A percentile compares a stretch with the other conserved stretches of the same genome.
Conservation (phyloP, 441 rosid species). For the Dalechampia spathulata region DNA sequence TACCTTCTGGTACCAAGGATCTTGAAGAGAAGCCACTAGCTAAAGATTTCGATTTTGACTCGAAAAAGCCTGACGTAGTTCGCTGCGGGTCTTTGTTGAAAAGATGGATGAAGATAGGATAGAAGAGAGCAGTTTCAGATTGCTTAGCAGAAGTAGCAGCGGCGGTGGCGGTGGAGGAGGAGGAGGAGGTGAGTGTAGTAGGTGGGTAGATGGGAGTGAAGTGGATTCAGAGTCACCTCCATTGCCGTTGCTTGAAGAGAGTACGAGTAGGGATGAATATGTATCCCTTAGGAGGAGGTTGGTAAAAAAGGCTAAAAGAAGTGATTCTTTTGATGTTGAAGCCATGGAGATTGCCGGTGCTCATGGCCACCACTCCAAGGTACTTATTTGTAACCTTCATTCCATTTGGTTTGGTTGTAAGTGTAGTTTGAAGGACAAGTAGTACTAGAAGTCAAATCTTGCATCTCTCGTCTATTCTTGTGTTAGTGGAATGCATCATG, state of each 20-base stretch:
- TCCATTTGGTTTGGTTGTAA: too few species aligned
- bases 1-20: too few species aligned
- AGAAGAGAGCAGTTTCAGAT: conserved; percentile 52
- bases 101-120: conserved; percentile 65
- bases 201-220: conserved; percentile 95
- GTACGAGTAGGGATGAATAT: conserved; percentile 35
- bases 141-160: conserved; percentile 25
- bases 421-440: too few species aligned
- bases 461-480: too few species aligned
- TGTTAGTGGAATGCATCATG: too few species aligned
- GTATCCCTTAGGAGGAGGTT: conserved; percentile 74
- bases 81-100: too few species aligned
- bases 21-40: too few species aligned
- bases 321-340: conserved; percentile 90
- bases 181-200: conserved; percentile 49
- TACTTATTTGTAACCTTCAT: conserved; percentile 15
- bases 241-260: conserved; percentile 32
- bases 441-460: too few species aligned
- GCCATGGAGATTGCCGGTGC: conserved; percentile 84
- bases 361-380: conserved; percentile 52
- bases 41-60: too few species aligned
- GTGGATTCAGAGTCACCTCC: conserved; percentile 63
- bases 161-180: conserved; percentile 26
- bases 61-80: too few species aligned
- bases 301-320: conserved; percentile 62